phyloP scores from a whole-genome alignment of 169 alveolate species.

The Plasmodium falciparum region DNA sequence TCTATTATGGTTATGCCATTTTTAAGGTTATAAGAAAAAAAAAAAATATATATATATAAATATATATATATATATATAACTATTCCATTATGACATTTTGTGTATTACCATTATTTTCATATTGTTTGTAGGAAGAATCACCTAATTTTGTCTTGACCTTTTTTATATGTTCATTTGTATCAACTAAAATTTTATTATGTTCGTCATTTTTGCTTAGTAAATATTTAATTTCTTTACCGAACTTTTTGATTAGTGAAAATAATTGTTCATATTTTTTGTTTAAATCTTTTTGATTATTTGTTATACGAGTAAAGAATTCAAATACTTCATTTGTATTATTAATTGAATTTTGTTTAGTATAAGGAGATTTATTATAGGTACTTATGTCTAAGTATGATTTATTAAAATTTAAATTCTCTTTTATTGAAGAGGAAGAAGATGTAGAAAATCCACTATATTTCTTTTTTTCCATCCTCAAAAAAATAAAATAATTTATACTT shows the following conservation, averaged over 20 bases:
- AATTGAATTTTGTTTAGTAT: conserved; percentile 49
- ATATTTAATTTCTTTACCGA: conserved; percentile 72
- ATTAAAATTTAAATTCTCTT: conserved; percentile 25
- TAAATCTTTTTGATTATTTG: conserved; percentile 66
- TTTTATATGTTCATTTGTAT: conserved; percentile 60
- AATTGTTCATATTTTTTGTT: conserved; percentile 61
- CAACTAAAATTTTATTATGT: conserved; percentile 34
- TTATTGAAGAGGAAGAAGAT: conserved; percentile 36
- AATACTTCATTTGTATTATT: conserved; percentile 59
- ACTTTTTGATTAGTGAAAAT: conserved; percentile 66
- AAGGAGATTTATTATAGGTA: conserved; percentile 42
- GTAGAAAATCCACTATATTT: conserved; percentile 15
- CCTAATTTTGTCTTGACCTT: conserved; percentile 37
- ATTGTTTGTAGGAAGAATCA: conserved; percentile 45
- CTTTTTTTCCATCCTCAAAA: conserved; percentile 42
- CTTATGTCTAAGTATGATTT: conserved; percentile 69
- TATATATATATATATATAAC: not conserved
- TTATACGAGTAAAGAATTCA: conserved; percentile 64
- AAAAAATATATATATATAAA: no score
- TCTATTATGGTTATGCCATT: no score
- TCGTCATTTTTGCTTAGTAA: conserved; percentile 63
- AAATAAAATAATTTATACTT: no score
- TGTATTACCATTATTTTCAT: conserved; percentile 47
- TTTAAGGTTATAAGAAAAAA: no score
- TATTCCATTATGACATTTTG: not conserved